These are phyloP conservation scores for Amylocarpus encephaloides DNA, from an alignment of 2,329 filamentous ascomycete species.

Conservation along the genomic window DNA sequence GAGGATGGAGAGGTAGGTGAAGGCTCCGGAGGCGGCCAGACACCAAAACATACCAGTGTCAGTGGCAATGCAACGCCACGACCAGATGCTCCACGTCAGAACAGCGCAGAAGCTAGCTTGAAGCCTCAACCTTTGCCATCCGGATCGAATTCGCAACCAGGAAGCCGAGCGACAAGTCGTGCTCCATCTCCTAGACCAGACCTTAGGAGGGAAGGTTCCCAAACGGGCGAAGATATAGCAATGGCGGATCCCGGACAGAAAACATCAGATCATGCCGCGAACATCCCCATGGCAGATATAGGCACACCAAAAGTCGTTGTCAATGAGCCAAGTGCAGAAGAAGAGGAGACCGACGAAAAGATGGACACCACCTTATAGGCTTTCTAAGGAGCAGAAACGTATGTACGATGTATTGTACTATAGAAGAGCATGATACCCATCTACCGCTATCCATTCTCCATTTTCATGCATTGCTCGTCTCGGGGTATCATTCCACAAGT, in stretches of 20 bases:
- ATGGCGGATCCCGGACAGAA: constrained; percentile 49
- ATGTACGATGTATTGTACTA: constrained; percentile 25
- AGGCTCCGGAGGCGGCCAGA: constrained; percentile 44
- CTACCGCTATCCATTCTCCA: not conserved
- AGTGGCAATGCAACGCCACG: constrained; percentile 44
- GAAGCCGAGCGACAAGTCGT: constrained; percentile 36
- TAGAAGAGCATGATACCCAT: constrained; percentile 26
- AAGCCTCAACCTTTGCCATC: constrained; percentile 29
- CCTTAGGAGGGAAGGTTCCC: constrained; percentile 18
- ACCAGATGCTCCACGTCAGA: constrained; percentile 45
- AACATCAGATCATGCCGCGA: constrained; percentile 30
- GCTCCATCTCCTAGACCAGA: constrained; percentile 33
- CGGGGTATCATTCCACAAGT: constrained; percentile 10
- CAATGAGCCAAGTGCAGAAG: constrained; percentile 39
- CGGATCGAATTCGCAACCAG: constrained; percentile 34
- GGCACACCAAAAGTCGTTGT: constrained; percentile 45
- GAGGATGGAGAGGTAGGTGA: constrained; percentile 55
- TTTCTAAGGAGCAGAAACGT: not conserved
- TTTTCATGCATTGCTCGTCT: not conserved
- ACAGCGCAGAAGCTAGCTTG: constrained; percentile 38
- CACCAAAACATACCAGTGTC: constrained; percentile 43
- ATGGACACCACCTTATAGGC: constrained; percentile 56
- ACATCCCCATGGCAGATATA: constrained; percentile 27
- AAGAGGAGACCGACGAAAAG: constrained; percentile 41
- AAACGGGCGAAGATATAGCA: constrained; percentile 49